These are phyloP conservation scores for Pyrenochaeta sp. DNA, from an alignment of 2,329 filamentous ascomycete species.

Conservation along the genomic window DNA sequence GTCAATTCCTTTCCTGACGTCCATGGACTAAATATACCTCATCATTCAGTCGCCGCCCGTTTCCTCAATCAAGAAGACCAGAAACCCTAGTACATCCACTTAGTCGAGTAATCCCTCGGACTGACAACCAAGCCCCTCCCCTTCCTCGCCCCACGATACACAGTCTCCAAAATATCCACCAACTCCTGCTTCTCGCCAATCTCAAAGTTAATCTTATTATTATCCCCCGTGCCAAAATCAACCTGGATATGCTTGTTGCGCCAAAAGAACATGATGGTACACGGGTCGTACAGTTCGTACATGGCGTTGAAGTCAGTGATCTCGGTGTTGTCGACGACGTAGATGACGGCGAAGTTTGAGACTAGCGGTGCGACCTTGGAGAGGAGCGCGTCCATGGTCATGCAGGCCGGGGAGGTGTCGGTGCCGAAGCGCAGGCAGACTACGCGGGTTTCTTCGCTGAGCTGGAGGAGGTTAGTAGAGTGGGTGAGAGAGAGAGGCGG, in stretches of 20 bases:
- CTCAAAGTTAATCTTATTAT: conserved; percentile 95
- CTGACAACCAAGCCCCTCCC: conserved; percentile 92
- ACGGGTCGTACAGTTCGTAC: conserved; percentile 87
- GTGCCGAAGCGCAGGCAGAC: conserved; percentile 90
- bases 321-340: conserved; percentile 78
- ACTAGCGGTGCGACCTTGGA: conserved; percentile 57
- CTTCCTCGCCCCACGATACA: conserved; percentile 95
- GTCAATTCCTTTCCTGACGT: no score
- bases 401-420: conserved; percentile 76
- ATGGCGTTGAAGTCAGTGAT: conserved; percentile 85
- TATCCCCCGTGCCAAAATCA: conserved; percentile 79
- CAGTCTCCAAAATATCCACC: conserved; percentile 97
- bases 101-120: conserved; percentile 80
- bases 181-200: conserved; percentile 95
- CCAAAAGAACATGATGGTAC: conserved; percentile 95
- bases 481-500: background rate
- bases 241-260: conserved; percentile 55
- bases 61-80: no score
- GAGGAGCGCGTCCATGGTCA: conserved; percentile 34
- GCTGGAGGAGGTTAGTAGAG: conserved; percentile 1
- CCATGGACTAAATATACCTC: no score
- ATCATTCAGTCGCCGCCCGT: no score
- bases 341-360: conserved; percentile 89
- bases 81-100: conserved; percentile 58
- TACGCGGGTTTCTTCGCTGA: conserved; percentile 79